A percentile compares a stretch with the other conserved stretches of the same genome.
phyloP scores from a whole-genome alignment of 345 rosid genomes.

The Leavenworthia alabamica region DNA sequence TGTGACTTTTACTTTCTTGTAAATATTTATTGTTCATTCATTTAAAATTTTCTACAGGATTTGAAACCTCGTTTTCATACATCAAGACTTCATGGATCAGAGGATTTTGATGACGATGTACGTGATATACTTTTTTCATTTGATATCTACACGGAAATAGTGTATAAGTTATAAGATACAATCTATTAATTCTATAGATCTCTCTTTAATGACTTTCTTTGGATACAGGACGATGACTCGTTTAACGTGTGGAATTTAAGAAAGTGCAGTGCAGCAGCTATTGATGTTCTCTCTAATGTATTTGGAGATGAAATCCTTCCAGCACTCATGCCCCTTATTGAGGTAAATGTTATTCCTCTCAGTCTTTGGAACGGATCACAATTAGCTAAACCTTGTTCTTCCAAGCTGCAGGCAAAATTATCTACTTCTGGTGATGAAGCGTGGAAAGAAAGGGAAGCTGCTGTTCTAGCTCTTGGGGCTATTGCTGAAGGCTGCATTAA shows the following conservation, averaged over 20 bases:
- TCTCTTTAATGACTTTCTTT: conserved; percentile 15
- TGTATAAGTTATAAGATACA: not conserved
- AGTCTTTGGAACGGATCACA: conserved; percentile 6
- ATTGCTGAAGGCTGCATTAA: conserved; percentile 88
- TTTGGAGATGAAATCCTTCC: conserved; percentile 98
- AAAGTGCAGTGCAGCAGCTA: conserved; percentile 98
- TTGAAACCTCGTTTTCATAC: conserved; percentile 94
- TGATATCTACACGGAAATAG: conserved; percentile 1
- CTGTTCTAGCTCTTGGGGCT: conserved; percentile 95
- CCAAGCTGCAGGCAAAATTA: conserved; percentile 55
- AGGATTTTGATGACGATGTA: conserved; percentile 77
- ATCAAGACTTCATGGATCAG: conserved; percentile 84
- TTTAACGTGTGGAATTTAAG: conserved; percentile 82
- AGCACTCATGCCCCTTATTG: conserved; percentile 72
- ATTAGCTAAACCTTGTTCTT: conserved; percentile 16
- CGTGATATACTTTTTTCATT: conserved; percentile 14
- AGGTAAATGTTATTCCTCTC: conserved; percentile 43
- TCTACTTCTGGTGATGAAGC: conserved; percentile 66
- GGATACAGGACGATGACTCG: conserved; percentile 72
- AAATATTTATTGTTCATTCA: not conserved
- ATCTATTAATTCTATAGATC: not conserved
- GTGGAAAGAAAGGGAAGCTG: conserved; percentile 98
- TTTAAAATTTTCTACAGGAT: conserved; percentile 50
- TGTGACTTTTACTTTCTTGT: conserved; percentile 3
- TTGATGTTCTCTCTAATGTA: conserved; percentile 78